Evolutionary conservation across 2,329 filamentous ascomycete genomes (phyloP), one percentile per base, ranked within the genome.

Genomic region (Claviceps purpurea): DNA sequence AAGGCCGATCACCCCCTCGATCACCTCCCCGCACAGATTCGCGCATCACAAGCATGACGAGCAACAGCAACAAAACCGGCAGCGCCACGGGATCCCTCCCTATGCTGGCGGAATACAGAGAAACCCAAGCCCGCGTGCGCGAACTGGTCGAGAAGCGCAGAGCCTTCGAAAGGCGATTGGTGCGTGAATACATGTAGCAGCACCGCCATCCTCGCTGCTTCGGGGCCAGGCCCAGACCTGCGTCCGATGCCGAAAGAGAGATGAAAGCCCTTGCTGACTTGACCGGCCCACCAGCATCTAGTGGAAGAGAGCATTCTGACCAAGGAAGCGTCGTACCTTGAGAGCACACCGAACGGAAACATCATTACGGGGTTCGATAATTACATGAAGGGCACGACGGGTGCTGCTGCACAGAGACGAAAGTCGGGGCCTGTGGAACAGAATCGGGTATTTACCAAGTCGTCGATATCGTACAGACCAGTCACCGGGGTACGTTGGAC

Each of bases 281-380:
- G 30, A 34, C 30, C 30, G 30, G 30, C 30, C 30, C 30, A 34
- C 8, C 50, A 71, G 69, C 63, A 60, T 6, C 63, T 68, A 45
- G 59, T 73, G 54, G 93, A 98, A 72, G 87, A 95, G 49, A 78
- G 79, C 57, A 97, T 98, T 61, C 82, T 79, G 64, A 82, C 85
- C 57, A 85, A 88, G 62, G 93, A 98, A 68, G 81, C 84, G 53
- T 78, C 84, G 18, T 98, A 98, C 67, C 81, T 98, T 50, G 91
- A 97, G 67, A 89, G 89, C 62, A 94, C 89, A 4, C 84, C 83
- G 14, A 81, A 76, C 60, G 93, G 93, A 45, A 98, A 98, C 71
- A 97, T 98, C 64, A 91, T 98, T 66, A 89, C 87, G 48, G 93
- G 93, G 22, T 98, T 98, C 68, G 93, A 98, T 68, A 94, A 89